Conservation (phyloP, 2,329 filamentous ascomycete genomes). For the Diplodia corticola region DNA sequence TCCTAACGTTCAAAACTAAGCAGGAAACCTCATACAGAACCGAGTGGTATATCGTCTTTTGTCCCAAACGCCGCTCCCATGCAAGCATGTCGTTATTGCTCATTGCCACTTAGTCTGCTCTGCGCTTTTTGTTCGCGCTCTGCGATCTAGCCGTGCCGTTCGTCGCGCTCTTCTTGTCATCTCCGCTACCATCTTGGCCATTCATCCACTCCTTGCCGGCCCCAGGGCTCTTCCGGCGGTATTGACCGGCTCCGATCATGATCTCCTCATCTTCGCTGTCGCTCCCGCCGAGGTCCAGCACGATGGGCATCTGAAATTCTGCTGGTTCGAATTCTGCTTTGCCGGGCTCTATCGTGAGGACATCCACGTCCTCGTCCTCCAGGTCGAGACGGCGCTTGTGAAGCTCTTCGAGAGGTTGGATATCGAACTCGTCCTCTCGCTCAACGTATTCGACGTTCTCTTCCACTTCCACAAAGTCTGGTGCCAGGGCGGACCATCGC, state of each 20-base stretch:
- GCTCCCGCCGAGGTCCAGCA: slow-evolving; percentile 90
- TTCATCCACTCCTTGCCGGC: slow-evolving; percentile 68
- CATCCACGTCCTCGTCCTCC: slow-evolving; percentile 92
- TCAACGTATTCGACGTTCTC: slow-evolving; percentile 98
- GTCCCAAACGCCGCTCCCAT: slow-evolving; percentile 13
- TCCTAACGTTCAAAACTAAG: not conserved
- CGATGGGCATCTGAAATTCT: slow-evolving; percentile 85
- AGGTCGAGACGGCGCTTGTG: slow-evolving; percentile 85
- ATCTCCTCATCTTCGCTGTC: slow-evolving; percentile 90
- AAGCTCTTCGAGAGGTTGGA: slow-evolving; percentile 91
- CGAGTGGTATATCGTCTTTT: slow-evolving; percentile 1
- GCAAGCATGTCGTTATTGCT: slow-evolving; percentile 7
- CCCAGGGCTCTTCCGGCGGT: slow-evolving; percentile 80
- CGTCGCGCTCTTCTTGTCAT: slow-evolving; percentile 33
- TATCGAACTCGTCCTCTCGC: slow-evolving; percentile 95
- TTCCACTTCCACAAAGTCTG: slow-evolving; percentile 95
- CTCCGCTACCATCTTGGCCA: slow-evolving; percentile 43
- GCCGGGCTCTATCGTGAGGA: slow-evolving; percentile 70
- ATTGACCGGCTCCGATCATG: slow-evolving; percentile 71
- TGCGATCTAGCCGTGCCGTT: slow-evolving; percentile 34
- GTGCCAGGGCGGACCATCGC: slow-evolving; percentile 94
- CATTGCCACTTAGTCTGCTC: slow-evolving; percentile 30
- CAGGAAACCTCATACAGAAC: not conserved
- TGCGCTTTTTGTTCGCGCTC: slow-evolving; percentile 38
- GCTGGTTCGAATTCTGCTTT: slow-evolving; percentile 58